Conservation (phyloP, 2,329 filamentous ascomycete species). For the Fusarium setosum region DNA sequence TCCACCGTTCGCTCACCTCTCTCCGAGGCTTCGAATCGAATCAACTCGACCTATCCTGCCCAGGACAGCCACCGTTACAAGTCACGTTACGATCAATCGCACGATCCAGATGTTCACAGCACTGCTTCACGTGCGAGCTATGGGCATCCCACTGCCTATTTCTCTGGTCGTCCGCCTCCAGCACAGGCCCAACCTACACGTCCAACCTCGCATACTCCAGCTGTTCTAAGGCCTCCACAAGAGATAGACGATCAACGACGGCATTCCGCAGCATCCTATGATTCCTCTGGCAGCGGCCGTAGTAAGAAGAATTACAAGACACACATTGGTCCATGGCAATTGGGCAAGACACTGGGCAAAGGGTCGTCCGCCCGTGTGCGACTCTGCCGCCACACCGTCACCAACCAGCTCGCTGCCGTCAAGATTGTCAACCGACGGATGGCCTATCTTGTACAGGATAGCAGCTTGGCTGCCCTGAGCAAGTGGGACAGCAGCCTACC, state of each 20-base stretch:
- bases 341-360: slow-evolving; percentile 89
- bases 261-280: slow-evolving; percentile 55
- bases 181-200: slow-evolving; percentile 20
- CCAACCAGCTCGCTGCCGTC: slow-evolving; percentile 86
- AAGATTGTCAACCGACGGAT: slow-evolving; percentile 93
- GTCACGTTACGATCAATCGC: slow-evolving; percentile 42
- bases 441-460: slow-evolving; percentile 83
- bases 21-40: slow-evolving; percentile 59
- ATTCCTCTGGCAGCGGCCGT: slow-evolving; percentile 53
- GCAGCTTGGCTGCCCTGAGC: slow-evolving; percentile 87
- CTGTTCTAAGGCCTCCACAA: slow-evolving; percentile 43
- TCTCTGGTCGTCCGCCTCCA: slow-evolving; percentile 28
- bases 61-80: slow-evolving; percentile 45
- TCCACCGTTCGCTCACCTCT: slow-evolving; percentile 54
- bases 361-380: slow-evolving; percentile 91
- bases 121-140: slow-evolving; percentile 25
- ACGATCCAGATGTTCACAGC: slow-evolving; percentile 18
- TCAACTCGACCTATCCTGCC: slow-evolving; percentile 54
- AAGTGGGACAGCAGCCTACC: slow-evolving; percentile 72
- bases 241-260: slow-evolving; percentile 50
- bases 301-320: slow-evolving; percentile 67
- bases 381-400: slow-evolving; percentile 82
- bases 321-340: slow-evolving; percentile 92
- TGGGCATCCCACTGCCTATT: slow-evolving; percentile 26
- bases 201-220: slow-evolving; percentile 26